Evolutionary conservation across 176 grass and related monocot species (phyloP).

Genomic region (Oryza brachyantha): DNA sequence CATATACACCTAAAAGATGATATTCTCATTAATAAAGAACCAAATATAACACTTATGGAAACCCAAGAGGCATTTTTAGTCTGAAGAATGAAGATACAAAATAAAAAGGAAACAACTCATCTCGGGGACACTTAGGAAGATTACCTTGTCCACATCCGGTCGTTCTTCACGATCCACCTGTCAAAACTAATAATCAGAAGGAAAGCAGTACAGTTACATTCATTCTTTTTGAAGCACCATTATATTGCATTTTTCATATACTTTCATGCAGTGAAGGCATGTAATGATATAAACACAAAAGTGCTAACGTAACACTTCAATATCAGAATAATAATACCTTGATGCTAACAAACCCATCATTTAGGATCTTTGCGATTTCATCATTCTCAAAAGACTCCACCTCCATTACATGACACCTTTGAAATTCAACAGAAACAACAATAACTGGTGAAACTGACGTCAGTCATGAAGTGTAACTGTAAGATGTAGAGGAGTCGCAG

Average conservation of each 20-base stretch:
- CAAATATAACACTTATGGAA: not conserved
- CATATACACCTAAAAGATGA: slow-evolving; percentile 82
- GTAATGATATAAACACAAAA: not conserved
- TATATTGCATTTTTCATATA: not conserved
- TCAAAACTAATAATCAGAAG: slow-evolving; percentile 65
- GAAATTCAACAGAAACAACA: slow-evolving; percentile 7
- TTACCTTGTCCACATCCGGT: slow-evolving; percentile 99
- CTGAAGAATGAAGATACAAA: not conserved
- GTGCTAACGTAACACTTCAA: not conserved
- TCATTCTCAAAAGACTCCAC: slow-evolving; percentile 95
- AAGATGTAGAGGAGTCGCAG: not conserved
- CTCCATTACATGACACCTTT: slow-evolving; percentile 97
- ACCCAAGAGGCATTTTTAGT: not conserved
- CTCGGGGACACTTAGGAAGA: not conserved
- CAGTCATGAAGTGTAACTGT: not conserved
- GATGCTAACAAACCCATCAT: slow-evolving; percentile 97
- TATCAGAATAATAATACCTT: slow-evolving; percentile 51
- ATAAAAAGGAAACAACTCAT: not conserved
- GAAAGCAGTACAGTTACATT: slow-evolving; percentile 23
- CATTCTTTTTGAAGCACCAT: not conserved
- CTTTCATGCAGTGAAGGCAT: not conserved
- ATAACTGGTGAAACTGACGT: not conserved
- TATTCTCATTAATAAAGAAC: not conserved
- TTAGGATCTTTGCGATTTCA: slow-evolving; percentile 81
- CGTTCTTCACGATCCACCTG: slow-evolving; percentile 94